A percentile compares a stretch with the other conserved stretches of the same genome.
These are phyloP conservation scores for Rhizopus delemar DNA, from an alignment of 371 early-diverging fungal genomes.

Conservation along the genomic window DNA sequence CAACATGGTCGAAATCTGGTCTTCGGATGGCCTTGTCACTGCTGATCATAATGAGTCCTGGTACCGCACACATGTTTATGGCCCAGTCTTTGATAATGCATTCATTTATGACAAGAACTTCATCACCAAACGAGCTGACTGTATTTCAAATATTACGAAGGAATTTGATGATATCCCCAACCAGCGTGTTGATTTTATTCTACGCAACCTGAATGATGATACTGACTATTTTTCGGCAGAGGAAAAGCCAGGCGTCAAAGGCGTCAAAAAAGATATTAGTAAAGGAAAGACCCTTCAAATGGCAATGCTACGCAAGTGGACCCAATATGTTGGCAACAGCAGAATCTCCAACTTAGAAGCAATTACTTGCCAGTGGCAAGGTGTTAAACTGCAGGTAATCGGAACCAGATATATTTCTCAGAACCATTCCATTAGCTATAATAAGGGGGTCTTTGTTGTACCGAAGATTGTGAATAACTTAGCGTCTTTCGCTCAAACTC, in stretches of 20 bases:
- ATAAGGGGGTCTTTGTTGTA: constrained; percentile 9
- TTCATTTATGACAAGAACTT: constrained; percentile 13
- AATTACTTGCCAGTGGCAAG: constrained; percentile 25
- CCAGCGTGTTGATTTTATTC: constrained; percentile 20
- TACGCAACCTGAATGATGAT: constrained; percentile 18
- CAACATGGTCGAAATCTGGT: constrained; percentile 13
- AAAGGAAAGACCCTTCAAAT: constrained; percentile 19
- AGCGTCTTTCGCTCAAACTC: constrained; percentile 17
- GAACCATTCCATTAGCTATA: constrained; percentile 10
- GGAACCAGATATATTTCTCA: constrained; percentile 13
- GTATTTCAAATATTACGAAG: constrained; percentile 18
- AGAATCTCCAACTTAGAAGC: constrained; percentile 16
- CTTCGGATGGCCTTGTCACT: constrained; percentile 10
- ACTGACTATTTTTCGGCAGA: constrained; percentile 20
- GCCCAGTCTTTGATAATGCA: constrained; percentile 13
- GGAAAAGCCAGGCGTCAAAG: constrained; percentile 19
- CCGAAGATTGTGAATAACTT: constrained; percentile 16
- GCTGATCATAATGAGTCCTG: constrained; percentile 15
- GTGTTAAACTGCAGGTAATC: constrained; percentile 5
- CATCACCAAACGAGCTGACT: constrained; percentile 15
- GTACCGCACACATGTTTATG: constrained; percentile 19
- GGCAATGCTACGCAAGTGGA: constrained; percentile 15
- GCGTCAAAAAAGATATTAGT: constrained; percentile 15
- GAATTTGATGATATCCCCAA: constrained; percentile 18
- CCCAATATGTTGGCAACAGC: constrained; percentile 13